Evolutionary conservation across 768 basidiomycete genomes (phyloP).

Genomic region (Suillus alpinus): DNA sequence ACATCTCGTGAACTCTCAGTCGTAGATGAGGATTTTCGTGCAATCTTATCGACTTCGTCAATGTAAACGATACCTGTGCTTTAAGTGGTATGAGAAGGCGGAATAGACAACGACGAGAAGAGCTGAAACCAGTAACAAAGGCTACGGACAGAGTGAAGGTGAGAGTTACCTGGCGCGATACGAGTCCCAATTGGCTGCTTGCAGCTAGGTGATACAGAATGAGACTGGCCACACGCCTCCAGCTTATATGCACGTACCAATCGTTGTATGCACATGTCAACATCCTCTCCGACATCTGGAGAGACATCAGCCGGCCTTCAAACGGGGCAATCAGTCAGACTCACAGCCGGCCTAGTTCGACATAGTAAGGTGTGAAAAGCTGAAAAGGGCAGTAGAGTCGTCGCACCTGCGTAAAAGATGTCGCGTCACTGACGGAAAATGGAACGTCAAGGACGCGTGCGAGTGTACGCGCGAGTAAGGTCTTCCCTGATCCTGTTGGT

Average conservation of each 20-base stretch:
- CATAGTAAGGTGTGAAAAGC: slow-evolving; percentile 8
- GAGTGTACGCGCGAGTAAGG: slow-evolving; percentile 86
- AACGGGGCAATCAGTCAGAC: slow-evolving; percentile 24
- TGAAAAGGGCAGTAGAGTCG: slow-evolving; percentile 1
- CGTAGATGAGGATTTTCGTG: slow-evolving; percentile 50
- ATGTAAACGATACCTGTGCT: slow-evolving; percentile 95
- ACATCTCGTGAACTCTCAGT: slow-evolving; percentile 81
- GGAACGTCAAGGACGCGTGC: slow-evolving; percentile 90
- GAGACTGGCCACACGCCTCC: slow-evolving; percentile 1
- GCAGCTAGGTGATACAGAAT: slow-evolving; percentile 48
- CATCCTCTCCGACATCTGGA: slow-evolving; percentile 93
- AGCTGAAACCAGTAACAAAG: background rate
- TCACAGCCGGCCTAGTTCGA: slow-evolving; percentile 64
- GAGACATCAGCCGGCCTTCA: slow-evolving; percentile 7
- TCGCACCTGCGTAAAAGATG: slow-evolving; percentile 84
- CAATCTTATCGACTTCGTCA: slow-evolving; percentile 94
- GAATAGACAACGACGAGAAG: background rate
- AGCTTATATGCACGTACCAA: slow-evolving; percentile 41
- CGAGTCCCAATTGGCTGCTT: slow-evolving; percentile 90
- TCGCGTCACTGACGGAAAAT: slow-evolving; percentile 92
- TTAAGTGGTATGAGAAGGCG: slow-evolving; percentile 9
- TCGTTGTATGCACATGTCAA: slow-evolving; percentile 87
- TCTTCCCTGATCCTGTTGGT: slow-evolving; percentile 90
- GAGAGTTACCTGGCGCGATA: slow-evolving; percentile 67
- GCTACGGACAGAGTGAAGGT: slow-evolving; percentile 3